Conservation (phyloP, 345 rosid species). For the Geranium rotundifolium region DNA sequence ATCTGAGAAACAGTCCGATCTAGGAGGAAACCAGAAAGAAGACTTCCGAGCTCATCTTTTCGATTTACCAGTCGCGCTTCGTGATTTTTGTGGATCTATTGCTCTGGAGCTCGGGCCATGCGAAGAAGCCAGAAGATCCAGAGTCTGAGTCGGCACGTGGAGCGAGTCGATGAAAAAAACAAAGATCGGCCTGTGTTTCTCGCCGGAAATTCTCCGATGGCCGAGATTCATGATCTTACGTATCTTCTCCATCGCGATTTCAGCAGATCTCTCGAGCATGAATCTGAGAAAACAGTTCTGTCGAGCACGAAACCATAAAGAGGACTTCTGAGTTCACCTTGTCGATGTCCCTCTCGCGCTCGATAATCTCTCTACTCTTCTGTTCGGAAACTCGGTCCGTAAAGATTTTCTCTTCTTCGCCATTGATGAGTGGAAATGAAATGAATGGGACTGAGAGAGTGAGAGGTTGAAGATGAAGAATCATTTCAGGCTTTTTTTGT, state of each 20-base stretch:
- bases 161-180: conserved; percentile 87
- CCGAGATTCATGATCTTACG: conserved; percentile 58
- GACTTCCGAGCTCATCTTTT: conserved; percentile 73
- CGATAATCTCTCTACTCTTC: conserved; percentile 70
- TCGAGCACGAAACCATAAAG: conserved; percentile 42
- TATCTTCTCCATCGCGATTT: conserved; percentile 49
- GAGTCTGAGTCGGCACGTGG: conserved; percentile 33
- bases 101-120: too few species aligned
- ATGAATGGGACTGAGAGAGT: too few species aligned
- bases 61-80: conserved; percentile 76
- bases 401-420: conserved; percentile 24
- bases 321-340: conserved; percentile 75
- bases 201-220: conserved; percentile 50
- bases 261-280: conserved; percentile 56
- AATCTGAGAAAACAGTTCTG: conserved; percentile 58
- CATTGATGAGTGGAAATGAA: conserved; percentile 34
- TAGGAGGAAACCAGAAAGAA: conserved; percentile 48
- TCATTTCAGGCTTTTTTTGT: background rate
- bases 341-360: conserved; percentile 72
- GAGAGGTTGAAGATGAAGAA: background rate
- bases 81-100: conserved; percentile 25
- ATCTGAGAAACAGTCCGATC: conserved; percentile 52
- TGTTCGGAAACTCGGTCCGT: conserved; percentile 45
- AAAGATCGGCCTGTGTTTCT: conserved; percentile 59
- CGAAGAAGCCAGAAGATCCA: conserved; percentile 7